These are phyloP conservation scores for Trypanosomatidae sp. DNA, from an alignment of 208 protist species.

Conservation along the genomic window DNA sequence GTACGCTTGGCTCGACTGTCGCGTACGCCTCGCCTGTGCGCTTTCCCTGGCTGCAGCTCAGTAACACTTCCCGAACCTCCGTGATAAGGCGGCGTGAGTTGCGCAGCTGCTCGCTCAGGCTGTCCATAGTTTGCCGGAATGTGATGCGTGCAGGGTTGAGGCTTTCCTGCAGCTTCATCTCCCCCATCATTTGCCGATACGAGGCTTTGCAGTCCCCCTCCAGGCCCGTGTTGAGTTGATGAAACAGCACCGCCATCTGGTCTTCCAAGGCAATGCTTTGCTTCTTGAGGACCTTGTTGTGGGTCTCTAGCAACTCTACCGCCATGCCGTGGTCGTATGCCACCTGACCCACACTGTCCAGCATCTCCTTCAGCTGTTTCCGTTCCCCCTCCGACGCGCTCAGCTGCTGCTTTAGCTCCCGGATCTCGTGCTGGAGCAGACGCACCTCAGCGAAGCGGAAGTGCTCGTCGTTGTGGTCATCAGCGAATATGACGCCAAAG, in stretches of 20 bases:
- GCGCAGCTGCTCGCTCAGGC: constrained; percentile 79
- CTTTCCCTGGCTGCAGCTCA: constrained; percentile 37
- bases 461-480: constrained; percentile 84
- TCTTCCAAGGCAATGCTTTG: constrained; percentile 86
- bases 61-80: constrained; percentile 72
- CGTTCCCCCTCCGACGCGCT: constrained; percentile 68
- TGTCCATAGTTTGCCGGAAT: constrained; percentile 92
- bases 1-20: constrained; percentile 81
- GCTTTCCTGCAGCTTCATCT: constrained; percentile 82
- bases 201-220: constrained; percentile 74
- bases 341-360: constrained; percentile 77
- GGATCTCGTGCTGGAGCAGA: constrained; percentile 73
- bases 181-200: constrained; percentile 65
- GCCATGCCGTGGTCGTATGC: constrained; percentile 78
- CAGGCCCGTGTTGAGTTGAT: constrained; percentile 83
- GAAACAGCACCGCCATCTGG: constrained; percentile 92
- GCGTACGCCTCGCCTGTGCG: constrained; percentile 72
- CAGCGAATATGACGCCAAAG: constrained; percentile 86
- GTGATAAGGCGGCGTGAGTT: constrained; percentile 70
- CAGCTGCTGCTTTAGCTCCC: constrained; percentile 55
- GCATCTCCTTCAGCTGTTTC: constrained; percentile 58
- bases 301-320: constrained; percentile 84
- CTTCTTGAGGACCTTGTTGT: constrained; percentile 78
- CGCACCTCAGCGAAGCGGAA: constrained; percentile 90
- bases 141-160: constrained; percentile 72